Conservation (phyloP, 805 yeast genomes). For the Suhomyces sp. region DNA sequence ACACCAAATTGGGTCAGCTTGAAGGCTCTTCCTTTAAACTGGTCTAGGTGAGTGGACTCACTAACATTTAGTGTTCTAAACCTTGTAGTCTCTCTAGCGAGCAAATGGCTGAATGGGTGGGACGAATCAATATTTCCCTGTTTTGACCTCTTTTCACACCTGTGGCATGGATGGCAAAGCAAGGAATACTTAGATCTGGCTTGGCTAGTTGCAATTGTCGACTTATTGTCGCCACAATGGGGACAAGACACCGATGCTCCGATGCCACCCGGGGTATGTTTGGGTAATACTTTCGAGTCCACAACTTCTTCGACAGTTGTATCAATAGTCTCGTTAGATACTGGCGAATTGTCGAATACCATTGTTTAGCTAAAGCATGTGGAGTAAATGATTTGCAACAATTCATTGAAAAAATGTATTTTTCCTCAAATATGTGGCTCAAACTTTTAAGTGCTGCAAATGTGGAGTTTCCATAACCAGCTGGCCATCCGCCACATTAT, state of each 20-base stretch:
- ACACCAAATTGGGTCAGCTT: background rate
- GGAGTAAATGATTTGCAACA: background rate
- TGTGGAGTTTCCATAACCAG: too few relatives aligned
- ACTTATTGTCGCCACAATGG: background rate
- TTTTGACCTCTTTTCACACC: background rate
- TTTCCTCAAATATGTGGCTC: background rate
- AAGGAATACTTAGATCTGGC: background rate
- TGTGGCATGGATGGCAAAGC: background rate
- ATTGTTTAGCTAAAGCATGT: background rate
- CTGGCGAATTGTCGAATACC: background rate
- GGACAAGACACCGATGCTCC: background rate
- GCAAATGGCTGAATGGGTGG: background rate
- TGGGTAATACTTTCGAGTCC: background rate
- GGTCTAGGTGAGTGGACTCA: background rate
- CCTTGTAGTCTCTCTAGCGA: background rate
- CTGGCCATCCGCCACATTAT: too few relatives aligned
- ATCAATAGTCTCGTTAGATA: background rate
- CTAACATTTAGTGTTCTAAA: background rate
- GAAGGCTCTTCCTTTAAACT: background rate
- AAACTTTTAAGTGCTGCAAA: too few relatives aligned
- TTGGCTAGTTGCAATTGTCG: background rate
- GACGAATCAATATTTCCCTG: background rate
- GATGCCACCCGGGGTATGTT: background rate
- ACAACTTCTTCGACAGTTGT: background rate
- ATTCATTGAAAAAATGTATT: background rate